Base-by-base conservation (phyloP, 805 yeast species). In the Saturnispora serradocipensis region DNA sequence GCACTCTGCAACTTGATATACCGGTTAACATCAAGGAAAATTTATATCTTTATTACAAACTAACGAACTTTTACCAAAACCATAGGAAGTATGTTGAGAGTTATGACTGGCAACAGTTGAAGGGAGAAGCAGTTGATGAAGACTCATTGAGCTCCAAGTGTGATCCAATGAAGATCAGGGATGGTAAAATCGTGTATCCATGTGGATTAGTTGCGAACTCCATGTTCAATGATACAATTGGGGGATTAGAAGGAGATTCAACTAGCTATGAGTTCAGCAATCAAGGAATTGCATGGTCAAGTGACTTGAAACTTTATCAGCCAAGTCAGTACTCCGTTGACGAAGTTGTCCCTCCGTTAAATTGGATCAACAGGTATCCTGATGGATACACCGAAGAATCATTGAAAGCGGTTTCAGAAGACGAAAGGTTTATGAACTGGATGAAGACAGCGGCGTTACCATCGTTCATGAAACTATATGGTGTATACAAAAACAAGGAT, bases 401-500 rank as follows among this genome's bases (percentile, higher is more conserved):
- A 65, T 59, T 91, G 54, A 96, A 95, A 3, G 84, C 86, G 62
- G 64, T 91, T 46, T 75, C 86, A 2, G 64, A 69, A 36, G 82
- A 93, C 88, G 91, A 88, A 63, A 82, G 82, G 57, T 78, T 91
- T 59, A 96, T 89, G 72, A 91, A 89, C 67, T 91, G 99, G 99
- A 91, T 91, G 97, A 80, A 95, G 61, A 89, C 97, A 1, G 96
- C 98, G 0, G 97, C 95, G 0, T 72, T 91, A 56, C 95, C 98
- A 27, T 80, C 84, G 11, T 91, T 93, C 63, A 81, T 85, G 73
- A 91, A 93, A 64, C 69, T 89, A 36, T 90, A 89, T 42, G 76
- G 84, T 45, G 80, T 49, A 34, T 15, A 28, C 25, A 15, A 45
- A 43, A 22, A 36, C 13, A 38, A 38, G 18, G 34, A 25, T 11